Evolutionary conservation across 192 early-diverging fungal genomes (phyloP).

Genomic region (Podila horticola): DNA sequence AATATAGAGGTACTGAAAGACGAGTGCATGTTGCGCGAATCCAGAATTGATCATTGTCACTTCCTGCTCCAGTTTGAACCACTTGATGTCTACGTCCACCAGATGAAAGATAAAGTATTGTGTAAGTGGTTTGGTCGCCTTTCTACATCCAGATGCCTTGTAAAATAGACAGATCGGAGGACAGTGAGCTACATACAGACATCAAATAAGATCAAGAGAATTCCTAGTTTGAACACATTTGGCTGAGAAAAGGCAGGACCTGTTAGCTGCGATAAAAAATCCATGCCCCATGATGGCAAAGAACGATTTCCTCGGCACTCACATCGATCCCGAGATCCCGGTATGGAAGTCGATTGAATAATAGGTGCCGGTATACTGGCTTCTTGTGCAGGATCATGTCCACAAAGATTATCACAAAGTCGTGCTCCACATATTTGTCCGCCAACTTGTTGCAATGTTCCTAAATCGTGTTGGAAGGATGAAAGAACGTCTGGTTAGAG

Average conservation of each 20-base stretch:
- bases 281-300: background rate
- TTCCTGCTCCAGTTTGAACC: conserved; percentile 87
- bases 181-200: conserved; percentile 65
- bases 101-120: background rate
- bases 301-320: background rate
- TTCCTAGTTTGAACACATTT: conserved; percentile 76
- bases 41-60: conserved; percentile 60
- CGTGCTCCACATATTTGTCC: conserved; percentile 94
- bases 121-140: background rate
- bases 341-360: conserved; percentile 82
- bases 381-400: conserved; percentile 92
- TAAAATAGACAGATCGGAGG: background rate
- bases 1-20: conserved; percentile 83
- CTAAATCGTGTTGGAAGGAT: conserved; percentile 32
- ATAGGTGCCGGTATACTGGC: conserved; percentile 86
- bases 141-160: background rate
- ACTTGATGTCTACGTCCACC: conserved; percentile 75
- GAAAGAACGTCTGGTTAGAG: background rate
- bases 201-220: conserved; percentile 88
- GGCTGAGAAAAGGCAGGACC: conserved; percentile 47
- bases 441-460: conserved; percentile 81
- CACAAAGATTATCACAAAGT: conserved; percentile 88
- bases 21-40: conserved; percentile 70
- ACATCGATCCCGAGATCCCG: conserved; percentile 56
- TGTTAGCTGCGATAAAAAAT: background rate